Conservation (phyloP, 176 grass and related monocot species). For the Avena sativa region DNA sequence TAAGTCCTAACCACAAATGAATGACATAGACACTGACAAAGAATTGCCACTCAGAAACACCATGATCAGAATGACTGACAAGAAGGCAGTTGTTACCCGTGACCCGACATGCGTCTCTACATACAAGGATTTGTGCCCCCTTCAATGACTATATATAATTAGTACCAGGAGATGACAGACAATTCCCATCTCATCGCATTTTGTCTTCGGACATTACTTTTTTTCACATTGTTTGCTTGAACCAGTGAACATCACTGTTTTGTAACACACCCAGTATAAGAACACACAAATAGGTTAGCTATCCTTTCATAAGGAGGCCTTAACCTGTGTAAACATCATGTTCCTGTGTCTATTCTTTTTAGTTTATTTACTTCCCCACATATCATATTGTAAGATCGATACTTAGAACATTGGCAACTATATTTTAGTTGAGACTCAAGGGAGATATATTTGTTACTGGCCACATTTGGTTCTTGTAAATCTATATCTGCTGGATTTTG, state of each 20-base stretch:
- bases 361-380: background rate
- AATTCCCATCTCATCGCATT: constrained; percentile 6
- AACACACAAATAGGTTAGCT: background rate
- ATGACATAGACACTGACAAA: background rate
- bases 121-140: background rate
- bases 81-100: background rate
- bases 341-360: constrained; percentile 1
- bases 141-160: constrained; percentile 8
- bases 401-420: background rate
- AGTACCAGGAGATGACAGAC: background rate
- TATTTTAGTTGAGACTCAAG: background rate
- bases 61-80: background rate
- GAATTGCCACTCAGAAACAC: background rate
- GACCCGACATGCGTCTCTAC: background rate
- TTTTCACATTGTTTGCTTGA: background rate
- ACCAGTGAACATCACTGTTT: background rate
- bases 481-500: background rate
- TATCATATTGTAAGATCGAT: background rate
- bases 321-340: background rate
- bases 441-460: background rate
- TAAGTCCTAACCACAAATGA: background rate
- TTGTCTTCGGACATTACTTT: background rate
- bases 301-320: background rate
- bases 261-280: background rate
- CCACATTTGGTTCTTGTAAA: constrained; percentile 5